Evolutionary conservation across 345 rosid genomes (phyloP).

Genomic region (Rhodomyrtus tomentosa): DNA sequence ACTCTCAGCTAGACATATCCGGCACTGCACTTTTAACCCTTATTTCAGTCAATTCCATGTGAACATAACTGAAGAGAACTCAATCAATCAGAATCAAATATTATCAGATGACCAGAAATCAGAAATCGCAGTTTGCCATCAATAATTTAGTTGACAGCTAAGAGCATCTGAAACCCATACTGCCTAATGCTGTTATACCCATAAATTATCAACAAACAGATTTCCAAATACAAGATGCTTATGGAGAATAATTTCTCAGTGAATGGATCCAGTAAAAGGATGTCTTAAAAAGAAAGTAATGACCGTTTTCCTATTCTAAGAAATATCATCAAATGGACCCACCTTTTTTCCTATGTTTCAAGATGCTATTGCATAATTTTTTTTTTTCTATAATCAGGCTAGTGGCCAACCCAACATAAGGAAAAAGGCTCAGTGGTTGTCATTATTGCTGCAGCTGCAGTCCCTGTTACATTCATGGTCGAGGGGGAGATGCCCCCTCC

Average conservation of each 20-base stretch:
- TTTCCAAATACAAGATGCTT: not conserved
- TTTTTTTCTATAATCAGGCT: not conserved
- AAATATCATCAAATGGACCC: not conserved
- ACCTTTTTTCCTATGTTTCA: not conserved
- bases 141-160: not conserved
- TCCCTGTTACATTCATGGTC: not conserved
- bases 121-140: not conserved
- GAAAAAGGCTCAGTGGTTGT: not conserved
- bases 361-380: not conserved
- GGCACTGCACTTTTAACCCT: constrained; percentile 76
- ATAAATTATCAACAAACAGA: not conserved
- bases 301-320: not conserved
- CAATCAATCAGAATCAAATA: not conserved
- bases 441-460: not conserved
- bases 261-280: not conserved
- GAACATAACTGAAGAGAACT: constrained; percentile 3
- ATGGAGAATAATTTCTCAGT: not conserved
- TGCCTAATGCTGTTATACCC: not conserved
- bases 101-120: not conserved
- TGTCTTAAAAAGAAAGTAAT: not conserved
- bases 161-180: not conserved
- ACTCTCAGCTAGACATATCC: constrained; percentile 52
- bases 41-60: constrained; percentile 42
- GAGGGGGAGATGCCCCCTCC: not conserved
- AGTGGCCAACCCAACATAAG: not conserved